Evolutionary conservation across 1,139 yeast species (phyloP).

Genomic region (Hansenula lynferdii): DNA sequence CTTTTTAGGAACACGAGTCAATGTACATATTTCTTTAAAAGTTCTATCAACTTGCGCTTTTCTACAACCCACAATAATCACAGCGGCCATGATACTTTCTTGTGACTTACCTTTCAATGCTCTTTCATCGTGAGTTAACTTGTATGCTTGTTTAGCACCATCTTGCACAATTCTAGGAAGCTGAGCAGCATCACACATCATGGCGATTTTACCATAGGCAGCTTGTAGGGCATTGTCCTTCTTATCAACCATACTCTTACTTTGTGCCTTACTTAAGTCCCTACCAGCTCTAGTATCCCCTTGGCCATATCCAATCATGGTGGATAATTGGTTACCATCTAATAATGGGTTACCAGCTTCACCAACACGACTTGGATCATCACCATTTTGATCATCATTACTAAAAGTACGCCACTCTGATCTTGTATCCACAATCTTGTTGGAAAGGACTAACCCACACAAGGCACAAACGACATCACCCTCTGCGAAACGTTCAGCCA

Average conservation of each 20-base stretch:
- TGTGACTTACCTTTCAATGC: conserved; percentile 87
- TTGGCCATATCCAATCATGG: conserved; percentile 83
- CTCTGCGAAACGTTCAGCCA: conserved; percentile 91
- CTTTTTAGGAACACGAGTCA: conserved; percentile 89
- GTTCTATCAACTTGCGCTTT: conserved; percentile 94
- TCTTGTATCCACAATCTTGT: conserved; percentile 88
- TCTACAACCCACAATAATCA: conserved; percentile 91
- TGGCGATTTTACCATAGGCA: conserved; percentile 88
- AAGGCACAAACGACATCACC: conserved; percentile 98
- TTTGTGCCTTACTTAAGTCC: conserved; percentile 87
- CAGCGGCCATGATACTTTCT: conserved; percentile 95
- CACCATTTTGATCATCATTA: conserved; percentile 97
- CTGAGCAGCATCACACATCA: conserved; percentile 96
- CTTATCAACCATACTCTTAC: conserved; percentile 77
- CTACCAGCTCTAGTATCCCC: conserved; percentile 72
- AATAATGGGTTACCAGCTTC: conserved; percentile 95
- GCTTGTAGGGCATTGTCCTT: conserved; percentile 84
- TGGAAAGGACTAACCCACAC: conserved; percentile 92
- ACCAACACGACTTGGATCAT: conserved; percentile 99
- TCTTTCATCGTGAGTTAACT: conserved; percentile 85
- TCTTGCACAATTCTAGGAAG: conserved; percentile 94
- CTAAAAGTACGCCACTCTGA: conserved; percentile 98
- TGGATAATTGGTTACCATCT: conserved; percentile 88
- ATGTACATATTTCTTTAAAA: conserved; percentile 92
- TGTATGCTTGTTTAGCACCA: conserved; percentile 95